Evolutionary conservation across 805 yeast genomes (phyloP), one percentile per base, ranked within the genome.

Genomic region (Sungouiozyma ichnusensis): DNA sequence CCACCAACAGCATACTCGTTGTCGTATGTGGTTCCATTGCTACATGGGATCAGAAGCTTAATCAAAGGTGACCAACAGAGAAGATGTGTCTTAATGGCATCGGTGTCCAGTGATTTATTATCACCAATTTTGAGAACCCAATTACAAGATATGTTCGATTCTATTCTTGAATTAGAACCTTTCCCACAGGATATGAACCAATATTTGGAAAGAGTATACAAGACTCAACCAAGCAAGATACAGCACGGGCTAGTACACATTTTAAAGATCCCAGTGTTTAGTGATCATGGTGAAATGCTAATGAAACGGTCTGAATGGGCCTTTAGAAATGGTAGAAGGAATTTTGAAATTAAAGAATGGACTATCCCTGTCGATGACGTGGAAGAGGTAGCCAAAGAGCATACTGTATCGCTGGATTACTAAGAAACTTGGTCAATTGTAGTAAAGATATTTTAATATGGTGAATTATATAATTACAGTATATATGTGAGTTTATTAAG

Each of bases 351-450:
- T 41, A 90, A 85, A 50, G 85, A 80, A 54, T 92, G 96, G 95
- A 85, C 95, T n/a, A 92, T 92, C 39, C 97, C 98, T 0, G 95
- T 90, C 2, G 96, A 87, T 44, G 94, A 82, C 44, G 83, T 71
- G n/a, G 81, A 71, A 14, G 73, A 65, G 4, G 65, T 35, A 17
- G 33, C 13, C 20, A 11, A 29, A 24, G 35, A 43, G 37, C 29
- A 31, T n/a, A 14, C 41, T 11, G 27, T 16, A 13, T 29, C 34
- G 18, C 13, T 35, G 20, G 33, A 34, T 11, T 7, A 16, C n/a
- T 16, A 32, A 9, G 9, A 14, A n/a, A n/a, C n/a, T n/a, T n/a
- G n/a, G n/a, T n/a, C n/a, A n/a, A n/a, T n/a, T n/a, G n/a, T n/a
- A n/a, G n/a, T n/a, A n/a, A n/a, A n/a, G n/a, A n/a, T n/a, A n/a